Evolutionary conservation across 306 rosid genomes (phyloP).

Genomic region (Pterocarpus macrocarpus): DNA sequence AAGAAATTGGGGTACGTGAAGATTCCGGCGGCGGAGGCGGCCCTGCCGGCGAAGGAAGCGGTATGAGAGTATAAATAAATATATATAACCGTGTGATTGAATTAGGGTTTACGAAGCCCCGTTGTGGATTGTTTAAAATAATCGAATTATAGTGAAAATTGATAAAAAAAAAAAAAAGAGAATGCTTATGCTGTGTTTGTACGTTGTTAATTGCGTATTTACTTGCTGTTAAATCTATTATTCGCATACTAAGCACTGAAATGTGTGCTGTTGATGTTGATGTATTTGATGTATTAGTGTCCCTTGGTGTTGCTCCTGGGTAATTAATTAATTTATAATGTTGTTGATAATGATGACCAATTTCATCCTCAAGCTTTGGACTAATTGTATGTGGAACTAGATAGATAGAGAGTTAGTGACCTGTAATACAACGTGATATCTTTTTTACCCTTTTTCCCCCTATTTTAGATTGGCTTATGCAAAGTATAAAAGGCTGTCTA

Average conservation of each 20-base stretch:
- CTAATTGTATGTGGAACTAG: no score
- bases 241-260: background rate
- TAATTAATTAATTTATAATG: background rate
- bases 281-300: background rate
- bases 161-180: background rate
- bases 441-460: no score
- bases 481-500: background rate
- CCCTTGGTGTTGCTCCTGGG: background rate
- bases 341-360: background rate
- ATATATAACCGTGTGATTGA: background rate
- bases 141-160: slow-evolving; percentile 15
- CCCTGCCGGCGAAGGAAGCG: slow-evolving; percentile 41
- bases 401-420: background rate
- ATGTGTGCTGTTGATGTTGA: background rate
- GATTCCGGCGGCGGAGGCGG: slow-evolving; percentile 60
- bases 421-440: background rate
- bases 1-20: slow-evolving; percentile 72
- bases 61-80: slow-evolving; percentile 35
- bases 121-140: slow-evolving; percentile 35
- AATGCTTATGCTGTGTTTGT: slow-evolving; percentile 35
- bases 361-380: background rate
- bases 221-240: background rate
- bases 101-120: slow-evolving; percentile 15
- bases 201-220: slow-evolving; percentile 19
- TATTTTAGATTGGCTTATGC: background rate